Evolutionary conservation across 169 alveolate genomes (phyloP).

Genomic region (Plasmodium knowlesi): DNA sequence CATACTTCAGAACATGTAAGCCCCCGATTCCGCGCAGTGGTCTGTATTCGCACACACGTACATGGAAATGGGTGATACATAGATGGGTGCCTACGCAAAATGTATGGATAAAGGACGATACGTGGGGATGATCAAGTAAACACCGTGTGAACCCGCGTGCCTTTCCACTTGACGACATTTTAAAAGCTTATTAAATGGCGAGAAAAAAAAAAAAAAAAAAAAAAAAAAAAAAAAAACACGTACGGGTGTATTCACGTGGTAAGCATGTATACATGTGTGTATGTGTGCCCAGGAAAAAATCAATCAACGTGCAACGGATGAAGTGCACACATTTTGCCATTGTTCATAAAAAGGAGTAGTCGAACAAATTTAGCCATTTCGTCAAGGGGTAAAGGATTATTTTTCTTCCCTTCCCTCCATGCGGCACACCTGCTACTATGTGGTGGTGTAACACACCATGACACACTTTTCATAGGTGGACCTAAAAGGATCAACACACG

Average conservation of each 20-base stretch:
- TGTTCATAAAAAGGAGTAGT: background rate
- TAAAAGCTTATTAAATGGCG: slow-evolving; percentile 48
- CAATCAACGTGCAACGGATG: background rate
- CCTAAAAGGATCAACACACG: background rate
- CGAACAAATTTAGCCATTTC: background rate
- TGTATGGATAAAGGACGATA: background rate
- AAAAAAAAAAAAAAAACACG: background rate
- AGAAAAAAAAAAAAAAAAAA: slow-evolving; percentile 10
- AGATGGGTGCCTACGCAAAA: background rate
- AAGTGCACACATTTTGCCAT: slow-evolving; percentile 1
- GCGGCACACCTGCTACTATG: background rate
- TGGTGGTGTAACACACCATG: background rate
- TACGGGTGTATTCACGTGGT: background rate
- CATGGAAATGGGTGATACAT: background rate
- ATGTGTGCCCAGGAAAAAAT: background rate
- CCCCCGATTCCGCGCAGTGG: background rate
- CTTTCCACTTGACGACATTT: slow-evolving; percentile 25
- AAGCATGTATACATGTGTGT: background rate
- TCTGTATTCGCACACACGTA: background rate
- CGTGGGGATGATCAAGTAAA: background rate
- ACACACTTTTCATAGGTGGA: background rate
- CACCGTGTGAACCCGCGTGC: background rate
- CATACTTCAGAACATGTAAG: background rate
- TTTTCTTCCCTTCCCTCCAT: background rate
- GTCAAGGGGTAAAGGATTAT: background rate